These are phyloP conservation scores for Camellia japonica DNA, from an alignment of 148 eudicot species.

Conservation along the genomic window DNA sequence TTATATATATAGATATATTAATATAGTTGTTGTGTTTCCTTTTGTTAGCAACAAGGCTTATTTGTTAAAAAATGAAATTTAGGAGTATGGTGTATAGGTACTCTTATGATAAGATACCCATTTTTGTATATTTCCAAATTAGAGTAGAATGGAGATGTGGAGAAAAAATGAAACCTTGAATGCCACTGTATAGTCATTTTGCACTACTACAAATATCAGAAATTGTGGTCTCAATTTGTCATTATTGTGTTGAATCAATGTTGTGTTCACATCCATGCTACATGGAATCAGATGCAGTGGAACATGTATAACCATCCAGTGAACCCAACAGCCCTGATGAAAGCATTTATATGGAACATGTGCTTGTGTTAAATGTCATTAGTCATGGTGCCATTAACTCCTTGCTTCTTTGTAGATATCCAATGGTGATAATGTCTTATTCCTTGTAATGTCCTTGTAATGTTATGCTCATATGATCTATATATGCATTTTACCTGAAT, in stretches of 20 bases:
- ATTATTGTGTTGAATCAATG: neutral
- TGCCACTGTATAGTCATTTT: neutral
- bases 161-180: neutral
- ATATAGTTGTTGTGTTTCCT: too few species aligned
- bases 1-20: too few species aligned
- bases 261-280: neutral
- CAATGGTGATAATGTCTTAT: neutral
- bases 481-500: neutral
- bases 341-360: neutral
- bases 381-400: neutral
- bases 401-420: slow-evolving; percentile 1
- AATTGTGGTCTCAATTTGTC: neutral
- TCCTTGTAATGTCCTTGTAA: neutral
- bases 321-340: neutral
- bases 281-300: neutral
- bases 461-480: neutral
- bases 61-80: too few species aligned
- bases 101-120: neutral
- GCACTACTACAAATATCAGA: neutral
- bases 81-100: neutral
- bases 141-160: neutral
- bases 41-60: too few species aligned
- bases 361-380: neutral
- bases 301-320: neutral
- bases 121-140: neutral